phyloP scores from a whole-genome alignment of 257 asterid genomes.

The Solanum chaucha region DNA sequence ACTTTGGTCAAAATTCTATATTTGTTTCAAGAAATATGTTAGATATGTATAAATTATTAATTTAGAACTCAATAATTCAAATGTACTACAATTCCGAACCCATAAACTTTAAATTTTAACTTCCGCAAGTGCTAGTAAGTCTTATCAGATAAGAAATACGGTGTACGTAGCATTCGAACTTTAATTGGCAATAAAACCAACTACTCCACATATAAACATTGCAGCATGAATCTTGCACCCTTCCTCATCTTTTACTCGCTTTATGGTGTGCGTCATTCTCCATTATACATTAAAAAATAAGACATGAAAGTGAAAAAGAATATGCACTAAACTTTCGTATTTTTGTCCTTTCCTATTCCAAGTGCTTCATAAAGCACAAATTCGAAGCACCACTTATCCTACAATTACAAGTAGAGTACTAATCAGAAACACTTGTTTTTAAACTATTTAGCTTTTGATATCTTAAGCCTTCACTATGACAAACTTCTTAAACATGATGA shows the following conservation, averaged over 20 bases:
- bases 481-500: neutral
- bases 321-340: neutral
- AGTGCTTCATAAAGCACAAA: neutral
- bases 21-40: neutral
- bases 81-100: neutral
- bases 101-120: neutral
- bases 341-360: neutral
- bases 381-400: neutral
- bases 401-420: neutral
- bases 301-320: neutral
- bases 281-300: neutral
- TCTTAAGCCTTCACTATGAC: neutral
- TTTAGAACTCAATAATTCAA: neutral
- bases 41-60: too few species aligned
- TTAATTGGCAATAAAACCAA: neutral
- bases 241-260: neutral
- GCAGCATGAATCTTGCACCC: neutral
- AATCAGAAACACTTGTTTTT: neutral
- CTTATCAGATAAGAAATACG: neutral
- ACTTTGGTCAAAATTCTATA: neutral
- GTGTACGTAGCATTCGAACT: neutral
- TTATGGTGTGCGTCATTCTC: neutral
- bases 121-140: neutral
- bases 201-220: neutral
- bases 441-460: neutral